Percentiles rank a stretch among this genome's conserved stretches.
Evolutionary conservation across 164 flowering plant species (phyloP).

Genomic region (Stephania cephalantha): DNA sequence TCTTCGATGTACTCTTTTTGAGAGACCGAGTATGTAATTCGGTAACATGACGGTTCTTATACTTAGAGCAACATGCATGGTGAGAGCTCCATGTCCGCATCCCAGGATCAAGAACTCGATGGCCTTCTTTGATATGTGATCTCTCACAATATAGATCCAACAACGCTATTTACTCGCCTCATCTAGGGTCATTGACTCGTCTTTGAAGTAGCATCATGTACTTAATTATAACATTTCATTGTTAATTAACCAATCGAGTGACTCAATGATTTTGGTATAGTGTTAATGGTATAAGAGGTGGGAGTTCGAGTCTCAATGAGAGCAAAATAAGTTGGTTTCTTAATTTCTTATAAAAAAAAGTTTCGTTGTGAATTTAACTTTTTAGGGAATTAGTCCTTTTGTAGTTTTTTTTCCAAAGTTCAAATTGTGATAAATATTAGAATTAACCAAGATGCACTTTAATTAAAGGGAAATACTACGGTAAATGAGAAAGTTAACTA

Average conservation of each 20-base stretch:
- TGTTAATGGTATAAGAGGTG: no score
- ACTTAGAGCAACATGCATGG: constrained; percentile 10
- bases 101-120: constrained; percentile 12
- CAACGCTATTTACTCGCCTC: constrained; percentile 16
- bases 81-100: constrained; percentile 12
- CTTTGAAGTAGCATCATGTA: constrained; percentile 10
- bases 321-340: no score
- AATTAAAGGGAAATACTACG: no score
- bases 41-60: constrained; percentile 4
- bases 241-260: neutral
- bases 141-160: constrained; percentile 15
- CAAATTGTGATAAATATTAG: no score
- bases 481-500: no score
- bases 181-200: constrained; percentile 5
- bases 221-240: neutral
- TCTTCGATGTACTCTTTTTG: constrained; percentile 15
- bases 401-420: no score
- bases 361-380: no score
- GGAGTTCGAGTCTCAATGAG: no score
- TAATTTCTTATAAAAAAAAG: no score
- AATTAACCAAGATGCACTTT: no score
- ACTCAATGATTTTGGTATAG: no score
- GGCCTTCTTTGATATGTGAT: constrained; percentile 10
- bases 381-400: no score
- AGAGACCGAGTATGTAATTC: constrained; percentile 5